A percentile compares a stretch with the other conserved stretches of the same genome.
phyloP scores from a whole-genome alignment of 2,329 filamentous ascomycete species.

The Aspergillus tubingensis region DNA sequence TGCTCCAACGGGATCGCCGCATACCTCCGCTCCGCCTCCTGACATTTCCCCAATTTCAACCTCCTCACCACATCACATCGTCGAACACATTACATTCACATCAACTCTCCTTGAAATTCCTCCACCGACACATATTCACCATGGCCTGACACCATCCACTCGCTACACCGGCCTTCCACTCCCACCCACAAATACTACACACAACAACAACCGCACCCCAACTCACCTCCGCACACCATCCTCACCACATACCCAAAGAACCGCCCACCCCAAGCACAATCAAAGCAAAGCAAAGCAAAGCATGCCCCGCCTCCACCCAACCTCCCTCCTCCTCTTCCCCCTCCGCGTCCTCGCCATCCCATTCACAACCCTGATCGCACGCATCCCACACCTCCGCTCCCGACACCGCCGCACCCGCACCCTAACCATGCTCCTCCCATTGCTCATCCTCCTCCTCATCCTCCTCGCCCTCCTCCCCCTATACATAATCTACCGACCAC shows the following conservation, averaged over 20 bases:
- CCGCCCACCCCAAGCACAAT: too few species aligned
- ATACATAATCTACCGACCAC: slow-evolving; percentile 81
- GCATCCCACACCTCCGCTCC: slow-evolving; percentile 12
- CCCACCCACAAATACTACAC: neutral
- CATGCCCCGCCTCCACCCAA: slow-evolving; percentile 9
- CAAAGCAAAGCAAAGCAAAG: neutral
- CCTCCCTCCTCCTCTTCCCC: neutral
- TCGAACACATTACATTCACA: too few species aligned
- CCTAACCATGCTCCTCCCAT: slow-evolving; percentile 40
- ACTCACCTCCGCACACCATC: neutral
- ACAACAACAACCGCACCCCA: neutral
- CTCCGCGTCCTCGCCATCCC: neutral
- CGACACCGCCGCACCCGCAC: slow-evolving; percentile 21
- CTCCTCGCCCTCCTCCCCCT: slow-evolving; percentile 43
- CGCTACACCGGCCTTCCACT: neutral
- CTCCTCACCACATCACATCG: too few species aligned
- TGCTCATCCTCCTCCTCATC: slow-evolving; percentile 26
- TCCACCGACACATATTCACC: too few species aligned
- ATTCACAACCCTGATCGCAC: slow-evolving; percentile 20
- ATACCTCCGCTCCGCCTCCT: too few species aligned
- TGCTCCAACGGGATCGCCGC: too few species aligned
- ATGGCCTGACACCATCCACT: too few species aligned
- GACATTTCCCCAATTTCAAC: too few species aligned
- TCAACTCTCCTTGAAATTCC: too few species aligned
- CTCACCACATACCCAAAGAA: neutral